A percentile compares a stretch with the other conserved stretches of the same genome.
These are phyloP conservation scores for Amphirosellinia nigrospora DNA, from an alignment of 495 filamentous ascomycete species.

Conservation along the genomic window DNA sequence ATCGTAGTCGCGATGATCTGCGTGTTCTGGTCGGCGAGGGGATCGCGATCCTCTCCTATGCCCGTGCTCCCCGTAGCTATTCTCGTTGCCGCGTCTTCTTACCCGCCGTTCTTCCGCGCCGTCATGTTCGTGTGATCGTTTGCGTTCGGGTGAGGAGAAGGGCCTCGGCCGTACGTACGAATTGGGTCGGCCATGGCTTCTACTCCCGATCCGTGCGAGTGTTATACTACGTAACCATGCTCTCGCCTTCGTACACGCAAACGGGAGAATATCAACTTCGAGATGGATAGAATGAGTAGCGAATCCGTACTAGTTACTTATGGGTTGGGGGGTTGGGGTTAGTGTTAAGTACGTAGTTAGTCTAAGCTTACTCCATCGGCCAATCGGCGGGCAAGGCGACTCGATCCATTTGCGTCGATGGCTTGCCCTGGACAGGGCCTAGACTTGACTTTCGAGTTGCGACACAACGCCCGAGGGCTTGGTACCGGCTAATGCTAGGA, in stretches of 20 bases:
- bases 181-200: constrained; percentile 12
- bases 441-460: background rate
- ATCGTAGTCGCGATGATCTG: background rate
- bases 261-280: background rate
- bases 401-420: background rate
- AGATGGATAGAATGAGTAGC: background rate
- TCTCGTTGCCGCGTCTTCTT: constrained; percentile 13
- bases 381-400: background rate
- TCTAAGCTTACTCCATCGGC: background rate
- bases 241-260: background rate
- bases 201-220: background rate
- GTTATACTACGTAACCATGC: background rate
- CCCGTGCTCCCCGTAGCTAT: background rate
- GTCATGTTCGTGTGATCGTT: constrained; percentile 10
- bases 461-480: background rate
- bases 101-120: constrained; percentile 7
- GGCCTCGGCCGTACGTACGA: background rate
- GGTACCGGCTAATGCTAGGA: constrained; percentile 14
- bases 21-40: background rate
- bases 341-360: background rate
- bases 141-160: constrained; percentile 10
- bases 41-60: constrained; percentile 14
- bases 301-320: background rate
- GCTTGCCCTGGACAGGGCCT: background rate
- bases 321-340: background rate